These are phyloP conservation scores for Macrolepiota albuminosa DNA, from an alignment of 768 basidiomycete species.

Conservation along the genomic window DNA sequence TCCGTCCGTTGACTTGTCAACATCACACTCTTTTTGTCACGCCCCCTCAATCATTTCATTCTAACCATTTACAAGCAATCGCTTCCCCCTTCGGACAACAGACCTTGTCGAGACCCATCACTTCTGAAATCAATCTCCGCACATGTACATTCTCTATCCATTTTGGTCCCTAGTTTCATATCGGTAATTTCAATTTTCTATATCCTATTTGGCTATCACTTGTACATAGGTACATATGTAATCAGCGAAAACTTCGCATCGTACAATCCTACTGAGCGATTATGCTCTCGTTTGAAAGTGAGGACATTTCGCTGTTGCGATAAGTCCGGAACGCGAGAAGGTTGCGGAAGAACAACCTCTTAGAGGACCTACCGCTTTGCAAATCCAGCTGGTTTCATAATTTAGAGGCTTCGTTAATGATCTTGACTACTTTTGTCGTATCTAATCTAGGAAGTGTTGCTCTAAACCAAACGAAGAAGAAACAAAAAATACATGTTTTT, in stretches of 20 bases:
- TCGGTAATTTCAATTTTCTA: not conserved
- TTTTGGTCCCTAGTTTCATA: not conserved
- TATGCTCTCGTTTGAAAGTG: not conserved
- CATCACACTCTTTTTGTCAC: not conserved
- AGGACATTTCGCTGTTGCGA: not conserved
- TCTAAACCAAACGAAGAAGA: too few species aligned
- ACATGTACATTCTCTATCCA: not conserved
- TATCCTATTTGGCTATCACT: not conserved
- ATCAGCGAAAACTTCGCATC: not conserved
- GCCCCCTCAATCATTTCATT: not conserved
- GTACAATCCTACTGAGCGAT: not conserved
- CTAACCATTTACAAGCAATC: not conserved
- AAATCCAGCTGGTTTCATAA: too few species aligned
- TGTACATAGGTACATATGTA: conserved; percentile 4
- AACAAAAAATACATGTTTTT: too few species aligned
- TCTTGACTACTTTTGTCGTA: not conserved
- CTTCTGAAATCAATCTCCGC: not conserved
- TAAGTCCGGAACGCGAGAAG: too few species aligned
- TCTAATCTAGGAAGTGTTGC: too few species aligned
- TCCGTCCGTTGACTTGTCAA: not conserved
- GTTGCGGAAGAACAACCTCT: too few species aligned
- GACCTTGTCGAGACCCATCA: not conserved
- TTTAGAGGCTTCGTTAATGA: too few species aligned
- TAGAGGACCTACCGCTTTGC: not conserved
- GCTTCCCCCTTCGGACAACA: not conserved